A percentile compares a stretch with the other conserved stretches of the same genome.
phyloP scores from a whole-genome alignment of 163 green algal species.

The Scenedesmus sp. region DNA sequence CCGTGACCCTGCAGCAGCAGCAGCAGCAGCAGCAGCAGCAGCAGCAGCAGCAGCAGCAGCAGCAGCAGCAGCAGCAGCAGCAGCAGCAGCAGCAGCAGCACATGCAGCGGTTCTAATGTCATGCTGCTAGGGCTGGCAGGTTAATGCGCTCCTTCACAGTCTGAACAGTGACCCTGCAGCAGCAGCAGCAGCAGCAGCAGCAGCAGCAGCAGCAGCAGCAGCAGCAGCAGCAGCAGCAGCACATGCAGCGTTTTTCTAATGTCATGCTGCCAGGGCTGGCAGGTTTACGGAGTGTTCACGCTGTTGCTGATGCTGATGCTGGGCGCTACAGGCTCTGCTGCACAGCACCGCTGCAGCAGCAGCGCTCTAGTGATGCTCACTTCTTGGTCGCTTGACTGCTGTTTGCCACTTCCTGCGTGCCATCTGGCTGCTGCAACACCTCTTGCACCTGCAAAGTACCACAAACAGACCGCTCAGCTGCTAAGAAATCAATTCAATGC shows the following conservation, averaged over 20 bases:
- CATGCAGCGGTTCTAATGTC: too few relatives aligned
- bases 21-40: not conserved
- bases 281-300: too few relatives aligned
- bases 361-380: conserved; percentile 56
- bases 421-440: conserved; percentile 57
- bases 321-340: not conserved
- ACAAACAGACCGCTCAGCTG: not conserved
- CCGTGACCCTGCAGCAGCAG: conserved; percentile 70
- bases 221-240: conserved; percentile 32
- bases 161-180: too few relatives aligned
- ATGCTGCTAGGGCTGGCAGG: too few relatives aligned
- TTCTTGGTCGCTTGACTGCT: conserved; percentile 73
- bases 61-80: not conserved
- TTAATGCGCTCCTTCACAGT: too few relatives aligned
- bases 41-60: not conserved
- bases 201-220: too few relatives aligned
- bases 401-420: conserved; percentile 61
- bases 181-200: too few relatives aligned
- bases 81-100: not conserved
- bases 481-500: not conserved
- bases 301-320: not conserved
- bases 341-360: not conserved
- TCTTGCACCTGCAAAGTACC: conserved; percentile 69
- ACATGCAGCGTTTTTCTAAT: too few relatives aligned
- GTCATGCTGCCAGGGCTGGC: too few relatives aligned